Percentiles rank a stretch among this genome's conserved stretches.
Evolutionary conservation across 805 yeast genomes (phyloP).

Genomic region (Metschnikowia continentalis): DNA sequence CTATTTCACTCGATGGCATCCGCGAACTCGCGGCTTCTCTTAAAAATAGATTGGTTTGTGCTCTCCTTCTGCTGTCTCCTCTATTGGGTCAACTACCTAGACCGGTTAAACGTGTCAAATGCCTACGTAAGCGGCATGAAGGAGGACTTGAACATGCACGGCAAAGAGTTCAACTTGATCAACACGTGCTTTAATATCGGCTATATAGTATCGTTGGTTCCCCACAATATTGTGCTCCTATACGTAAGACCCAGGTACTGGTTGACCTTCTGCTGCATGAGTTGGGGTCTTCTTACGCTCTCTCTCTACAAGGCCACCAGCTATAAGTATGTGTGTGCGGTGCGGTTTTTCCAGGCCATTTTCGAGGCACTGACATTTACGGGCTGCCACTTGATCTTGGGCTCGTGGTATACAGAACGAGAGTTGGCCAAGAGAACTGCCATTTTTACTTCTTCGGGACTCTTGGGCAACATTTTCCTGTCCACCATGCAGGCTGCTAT

Average conservation of each 20-base stretch:
- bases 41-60: constrained; percentile 40
- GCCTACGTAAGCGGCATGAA: constrained; percentile 71
- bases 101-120: constrained; percentile 50
- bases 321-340: constrained; percentile 48
- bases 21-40: constrained; percentile 16
- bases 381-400: constrained; percentile 52
- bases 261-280: constrained; percentile 49
- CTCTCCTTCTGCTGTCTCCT: constrained; percentile 38
- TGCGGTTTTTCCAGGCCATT: constrained; percentile 58
- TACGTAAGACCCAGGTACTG: constrained; percentile 54
- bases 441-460: constrained; percentile 51
- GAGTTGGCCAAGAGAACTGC: constrained; percentile 52
- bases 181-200: constrained; percentile 60
- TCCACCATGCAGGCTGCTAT: constrained; percentile 56
- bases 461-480: constrained; percentile 52
- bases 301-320: constrained; percentile 46
- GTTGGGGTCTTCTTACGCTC: constrained; percentile 56
- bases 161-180: constrained; percentile 47
- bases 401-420: constrained; percentile 47
- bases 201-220: constrained; percentile 57
- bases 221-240: constrained; percentile 52
- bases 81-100: constrained; percentile 53
- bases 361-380: constrained; percentile 56
- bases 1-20: neutral
- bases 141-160: constrained; percentile 46